These are phyloP conservation scores for Spinellus fusiger DNA, from an alignment of 192 early-diverging fungal genomes.

Conservation along the genomic window DNA sequence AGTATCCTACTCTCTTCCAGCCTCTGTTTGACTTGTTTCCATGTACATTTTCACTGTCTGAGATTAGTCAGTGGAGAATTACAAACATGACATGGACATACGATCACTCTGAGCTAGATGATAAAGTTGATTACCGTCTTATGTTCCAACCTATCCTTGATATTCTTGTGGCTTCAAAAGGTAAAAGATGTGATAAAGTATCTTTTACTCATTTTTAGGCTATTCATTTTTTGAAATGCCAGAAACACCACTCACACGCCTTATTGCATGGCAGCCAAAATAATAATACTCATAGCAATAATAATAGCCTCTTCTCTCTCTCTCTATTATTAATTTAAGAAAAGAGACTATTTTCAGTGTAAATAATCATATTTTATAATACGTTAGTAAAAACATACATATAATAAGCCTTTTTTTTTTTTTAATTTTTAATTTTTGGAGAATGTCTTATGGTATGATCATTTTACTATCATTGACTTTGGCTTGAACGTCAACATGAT, in stretches of 20 bases:
- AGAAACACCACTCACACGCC: conserved; percentile 8
- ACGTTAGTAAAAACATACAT: not conserved
- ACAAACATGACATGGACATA: conserved; percentile 3
- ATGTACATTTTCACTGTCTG: conserved; percentile 16
- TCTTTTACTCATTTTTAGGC: conserved; percentile 2
- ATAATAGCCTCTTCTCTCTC: not conserved
- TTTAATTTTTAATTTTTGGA: too few relatives aligned
- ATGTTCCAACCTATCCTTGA: conserved; percentile 12
- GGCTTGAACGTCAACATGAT: not conserved
- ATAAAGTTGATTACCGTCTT: conserved; percentile 5
- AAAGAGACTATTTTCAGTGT: too few relatives aligned
- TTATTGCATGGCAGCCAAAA: conserved; percentile 16
- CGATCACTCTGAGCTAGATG: not conserved
- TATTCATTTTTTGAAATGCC: conserved; percentile 25
- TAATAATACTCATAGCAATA: not conserved
- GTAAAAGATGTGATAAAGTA: not conserved
- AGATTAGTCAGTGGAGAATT: conserved; percentile 6
- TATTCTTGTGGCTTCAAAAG: conserved; percentile 15
- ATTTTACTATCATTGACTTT: not conserved
- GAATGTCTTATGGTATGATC: too few relatives aligned
- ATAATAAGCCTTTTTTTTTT: not conserved
- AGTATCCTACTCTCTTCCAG: conserved; percentile 1
- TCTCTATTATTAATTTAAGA: not conserved
- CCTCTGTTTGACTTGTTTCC: conserved; percentile 15
- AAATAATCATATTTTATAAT: not conserved